Evolutionary conservation across 202 grass and related monocot species (phyloP), one percentile per base, ranked within the genome.

Genomic region (Panicum virgatum): DNA sequence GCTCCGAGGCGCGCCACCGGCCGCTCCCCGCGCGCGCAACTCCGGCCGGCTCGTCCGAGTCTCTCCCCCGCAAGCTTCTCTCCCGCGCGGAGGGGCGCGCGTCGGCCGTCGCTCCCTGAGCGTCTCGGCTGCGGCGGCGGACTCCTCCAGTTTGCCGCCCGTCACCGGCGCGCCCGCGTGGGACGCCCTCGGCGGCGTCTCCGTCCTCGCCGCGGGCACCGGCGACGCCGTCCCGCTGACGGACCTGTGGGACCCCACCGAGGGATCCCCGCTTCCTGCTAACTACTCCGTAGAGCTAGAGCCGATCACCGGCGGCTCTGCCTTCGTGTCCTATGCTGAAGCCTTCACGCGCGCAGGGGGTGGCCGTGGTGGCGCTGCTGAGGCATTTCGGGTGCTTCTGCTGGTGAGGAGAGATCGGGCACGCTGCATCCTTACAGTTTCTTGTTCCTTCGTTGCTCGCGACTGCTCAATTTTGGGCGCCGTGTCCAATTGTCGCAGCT

Each of bases 381-480:
- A 76, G 95, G 73, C 92, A 95, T 81, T 93, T 98, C 90, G 92
- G 96, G 50, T 98, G 96, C 82, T 56, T 86, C 84, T 98, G 92
- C 88, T 98, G 92, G 92, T 98, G 65, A 94, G 92, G 66, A 84
- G 23, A 78, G 29, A 2, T 3, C 22, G 42, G 62, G 25, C 43
- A 36, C 11, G 25, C 29, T 26, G 9, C 20, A 26, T 19, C 9
- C 5, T 26, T 6, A 14, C 22, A 1, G 40, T 20, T 75, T 18
- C 43, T 63, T 25, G 42, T 32, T 50, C 42, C 25, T 60, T 50
- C 27, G n/a, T 78, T n/a, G 34, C 2, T 40, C 6, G 15, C 10
- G 25, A 11, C 72, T 52, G 19, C 62, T 82, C 72, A 84, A 10
- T 6, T 69, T 69, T 75, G 25, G n/a, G 61, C 42, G 10, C 66